These are phyloP conservation scores for Kazachstania taianensis DNA, from an alignment of 805 yeast species.

Conservation along the genomic window DNA sequence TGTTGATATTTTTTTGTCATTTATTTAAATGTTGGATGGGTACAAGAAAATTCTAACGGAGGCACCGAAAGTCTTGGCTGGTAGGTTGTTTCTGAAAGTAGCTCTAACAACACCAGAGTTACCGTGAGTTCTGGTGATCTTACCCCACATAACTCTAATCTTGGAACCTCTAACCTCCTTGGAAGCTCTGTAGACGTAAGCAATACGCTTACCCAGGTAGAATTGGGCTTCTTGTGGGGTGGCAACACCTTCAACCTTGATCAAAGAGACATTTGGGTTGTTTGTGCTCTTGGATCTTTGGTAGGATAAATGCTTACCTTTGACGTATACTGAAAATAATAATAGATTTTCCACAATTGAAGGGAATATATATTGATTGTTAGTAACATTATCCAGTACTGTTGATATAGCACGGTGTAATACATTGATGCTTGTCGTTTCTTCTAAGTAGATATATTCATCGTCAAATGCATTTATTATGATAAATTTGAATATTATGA, in stretches of 20 bases:
- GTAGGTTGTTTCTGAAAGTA: slow-evolving; percentile 96
- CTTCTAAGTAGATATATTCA: background rate
- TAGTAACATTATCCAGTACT: too few relatives aligned
- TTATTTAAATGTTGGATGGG: slow-evolving; percentile 94
- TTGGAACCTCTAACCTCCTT: slow-evolving; percentile 98
- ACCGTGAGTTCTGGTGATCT: slow-evolving; percentile 98
- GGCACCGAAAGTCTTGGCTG: slow-evolving; percentile 99
- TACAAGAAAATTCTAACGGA: slow-evolving; percentile 98
- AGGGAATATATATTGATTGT: slow-evolving; percentile 3
- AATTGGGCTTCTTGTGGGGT: slow-evolving; percentile 91
- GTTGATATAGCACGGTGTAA: too few relatives aligned
- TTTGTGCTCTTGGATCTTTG: slow-evolving; percentile 97
- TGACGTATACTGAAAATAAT: slow-evolving; percentile 83
- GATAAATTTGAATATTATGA: too few relatives aligned
- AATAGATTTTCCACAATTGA: too few relatives aligned
- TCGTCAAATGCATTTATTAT: too few relatives aligned
- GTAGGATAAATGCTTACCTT: slow-evolving; percentile 99
- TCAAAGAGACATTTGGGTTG: slow-evolving; percentile 96
- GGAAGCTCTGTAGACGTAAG: slow-evolving; percentile 97
- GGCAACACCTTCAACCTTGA: slow-evolving; percentile 94
- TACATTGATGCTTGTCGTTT: background rate
- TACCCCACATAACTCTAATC: slow-evolving; percentile 99
- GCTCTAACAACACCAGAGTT: slow-evolving; percentile 98
- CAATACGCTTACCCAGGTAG: slow-evolving; percentile 99
- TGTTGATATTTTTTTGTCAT: slow-evolving; percentile 3